Base-by-base conservation (phyloP, 768 basidiomycete species). In the Psilocybe subaeruginosa region DNA sequence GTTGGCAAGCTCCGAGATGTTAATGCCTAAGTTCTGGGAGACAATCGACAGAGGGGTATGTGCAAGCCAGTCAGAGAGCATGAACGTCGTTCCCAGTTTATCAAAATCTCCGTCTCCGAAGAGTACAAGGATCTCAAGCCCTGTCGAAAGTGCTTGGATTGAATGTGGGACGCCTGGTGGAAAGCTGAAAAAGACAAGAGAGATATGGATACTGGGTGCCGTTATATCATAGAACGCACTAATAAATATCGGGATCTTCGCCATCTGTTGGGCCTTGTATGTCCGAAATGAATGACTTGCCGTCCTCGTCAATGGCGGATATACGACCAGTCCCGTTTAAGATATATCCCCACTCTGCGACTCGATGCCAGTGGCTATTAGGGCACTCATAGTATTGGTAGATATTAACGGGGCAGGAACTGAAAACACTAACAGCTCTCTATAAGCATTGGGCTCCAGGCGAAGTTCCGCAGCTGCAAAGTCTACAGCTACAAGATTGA, bases 31-130 rank as follows among this genome's bases (percentile, higher is more conserved):
- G 29, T 50, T 50, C 16, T 50, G 49, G 16, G 49, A 50, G 4
- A 50, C 49, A 31, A 50, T 50, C 1, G 49, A 29, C 12, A 50
- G 49, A 3, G 49, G 49, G 6, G 49, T 50, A 14, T 50, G 49
- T 11, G 49, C 49, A 30, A 50, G 49, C 49, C 49, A 50, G 49
- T 50, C 49, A 4, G 49, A 50, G 9, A 50, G 49, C 49, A 50
- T 50, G 16, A 50, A 50, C 23, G 49, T 50, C 7, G 49, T 50
- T 5, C 49, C 49, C 17, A 50, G 29, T 14, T 50, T 50, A 31
- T 50, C 49, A 31, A 50, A 50, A 11, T 50, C 30, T 11, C 49
- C 49, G 23, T 50, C 49, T 16, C 27, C 23, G 23, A 50, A 50
- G 27, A 50, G 49, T 8, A 50, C 49, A 4, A 50, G 49, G 29